Base-by-base conservation (phyloP, 352 stramenopile genomes). In the Globisporangium canariense region DNA sequence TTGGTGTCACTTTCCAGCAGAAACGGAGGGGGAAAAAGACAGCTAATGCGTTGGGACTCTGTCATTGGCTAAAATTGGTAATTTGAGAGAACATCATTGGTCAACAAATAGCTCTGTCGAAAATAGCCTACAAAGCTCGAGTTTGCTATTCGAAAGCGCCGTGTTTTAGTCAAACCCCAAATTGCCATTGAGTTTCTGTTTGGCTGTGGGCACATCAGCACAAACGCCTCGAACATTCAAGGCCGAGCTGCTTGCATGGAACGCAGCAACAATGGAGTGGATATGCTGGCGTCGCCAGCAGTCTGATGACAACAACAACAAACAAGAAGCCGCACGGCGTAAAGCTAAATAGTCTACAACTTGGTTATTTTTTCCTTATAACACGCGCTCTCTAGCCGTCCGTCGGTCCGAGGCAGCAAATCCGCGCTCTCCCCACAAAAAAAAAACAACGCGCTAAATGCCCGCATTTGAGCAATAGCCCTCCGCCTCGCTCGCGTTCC, bases 291-390 rank as follows among this genome's bases (percentile, higher is more conserved):
- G 14, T 20, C 34, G 28, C n/a, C 25, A 25, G 47, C 22, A 30
- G 4, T 28, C 30, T 11, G 18, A 34, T 30, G 18, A 18, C 8
- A 3, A 2, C 8, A 57, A 40, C 49, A 25, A 41, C 28, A 28
- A 14, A 49, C 10, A 14, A 38, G 22, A 60, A 50, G 54, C 2
- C 69, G 65, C 58, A 9, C 4, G 32, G 65, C 65, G 58, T 66
- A 61, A 57, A 72, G 66, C 73, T 79, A 79, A 79, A 79, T 79
- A 79, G 65, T 79, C 70, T 77, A 79, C 73, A 79, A 58, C 73
- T 46, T 77, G 68, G 70, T 60, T 73, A 60, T 49, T 40, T 53
- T 63, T 47, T 45, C 20, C 47, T 63, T 63, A 63, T 63, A 55
- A 52, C 46, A 22, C 22, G 38, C 51, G 22, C 51, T 6, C 51